phyloP scores from a whole-genome alignment of 116 monocot genomes.

The Dioscorea cayenensis region DNA sequence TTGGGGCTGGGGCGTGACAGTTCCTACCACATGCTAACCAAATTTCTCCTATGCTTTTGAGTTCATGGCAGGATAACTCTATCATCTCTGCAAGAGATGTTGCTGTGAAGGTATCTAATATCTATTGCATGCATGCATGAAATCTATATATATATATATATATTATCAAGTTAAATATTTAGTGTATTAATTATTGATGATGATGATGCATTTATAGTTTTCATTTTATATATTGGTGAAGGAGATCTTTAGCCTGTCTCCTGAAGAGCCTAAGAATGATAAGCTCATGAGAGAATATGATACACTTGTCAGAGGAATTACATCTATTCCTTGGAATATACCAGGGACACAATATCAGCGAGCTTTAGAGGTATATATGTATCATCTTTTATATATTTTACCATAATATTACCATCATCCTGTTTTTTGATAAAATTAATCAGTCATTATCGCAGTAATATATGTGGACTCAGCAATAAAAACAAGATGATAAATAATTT shows the following conservation, averaged over 20 bases:
- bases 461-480: too few relatives aligned
- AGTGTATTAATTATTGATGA: too few relatives aligned
- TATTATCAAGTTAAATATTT: too few relatives aligned
- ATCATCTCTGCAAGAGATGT: conserved; percentile 3
- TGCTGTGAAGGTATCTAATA: not conserved
- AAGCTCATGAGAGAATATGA: not conserved
- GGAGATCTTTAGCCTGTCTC: not conserved
- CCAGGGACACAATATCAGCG: not conserved
- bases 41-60: not conserved
- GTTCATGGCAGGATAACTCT: conserved; percentile 5
- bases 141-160: too few relatives aligned
- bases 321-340: not conserved
- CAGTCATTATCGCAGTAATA: too few relatives aligned
- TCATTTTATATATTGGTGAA: conserved; percentile 2
- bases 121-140: not conserved
- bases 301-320: not conserved
- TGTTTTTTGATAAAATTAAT: too few relatives aligned
- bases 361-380: not conserved
- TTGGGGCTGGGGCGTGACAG: too few relatives aligned
- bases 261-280: not conserved
- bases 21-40: not conserved
- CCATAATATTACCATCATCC: too few relatives aligned
- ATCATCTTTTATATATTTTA: too few relatives aligned
- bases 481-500: too few relatives aligned
- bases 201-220: not conserved